Conservation (phyloP, 2,329 filamentous ascomycete genomes). For the Epichloe sp. region DNA sequence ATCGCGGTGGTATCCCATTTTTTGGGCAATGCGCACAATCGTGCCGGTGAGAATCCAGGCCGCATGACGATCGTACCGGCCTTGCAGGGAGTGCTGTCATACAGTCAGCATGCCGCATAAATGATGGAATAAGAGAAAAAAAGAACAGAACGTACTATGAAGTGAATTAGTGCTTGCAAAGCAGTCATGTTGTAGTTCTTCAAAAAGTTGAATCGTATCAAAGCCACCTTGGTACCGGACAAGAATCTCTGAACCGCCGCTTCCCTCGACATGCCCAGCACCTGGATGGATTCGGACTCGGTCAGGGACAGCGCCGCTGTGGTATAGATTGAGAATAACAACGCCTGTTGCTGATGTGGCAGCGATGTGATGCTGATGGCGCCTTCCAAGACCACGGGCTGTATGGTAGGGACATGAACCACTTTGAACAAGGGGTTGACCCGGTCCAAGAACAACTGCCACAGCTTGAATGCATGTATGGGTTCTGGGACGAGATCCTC, state of each 20-base stretch:
- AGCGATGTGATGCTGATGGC: slow-evolving; percentile 41
- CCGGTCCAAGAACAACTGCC: slow-evolving; percentile 62
- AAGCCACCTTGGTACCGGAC: slow-evolving; percentile 34
- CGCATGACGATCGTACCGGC: slow-evolving; percentile 44
- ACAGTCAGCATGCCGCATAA: background rate
- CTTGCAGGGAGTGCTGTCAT: slow-evolving; percentile 39
- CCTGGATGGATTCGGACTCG: slow-evolving; percentile 39
- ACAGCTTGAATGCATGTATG: slow-evolving; percentile 55
- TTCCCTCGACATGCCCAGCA: slow-evolving; percentile 36
- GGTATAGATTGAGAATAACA: slow-evolving; percentile 53
- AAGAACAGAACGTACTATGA: slow-evolving; percentile 30
- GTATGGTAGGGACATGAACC: slow-evolving; percentile 58
- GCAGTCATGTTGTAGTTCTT: slow-evolving; percentile 44
- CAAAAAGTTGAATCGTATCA: slow-evolving; percentile 43
- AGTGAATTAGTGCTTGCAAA: slow-evolving; percentile 45
- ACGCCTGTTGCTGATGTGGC: slow-evolving; percentile 44
- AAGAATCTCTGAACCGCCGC: slow-evolving; percentile 39
- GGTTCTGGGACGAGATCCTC: slow-evolving; percentile 50
- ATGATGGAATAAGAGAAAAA: background rate
- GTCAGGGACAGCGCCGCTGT: slow-evolving; percentile 44
- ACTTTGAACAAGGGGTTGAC: slow-evolving; percentile 63
- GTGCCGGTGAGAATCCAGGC: slow-evolving; percentile 49
- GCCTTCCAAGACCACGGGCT: slow-evolving; percentile 51
- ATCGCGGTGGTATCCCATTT: slow-evolving; percentile 54
- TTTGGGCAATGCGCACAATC: slow-evolving; percentile 48